phyloP scores from a whole-genome alignment of 129 eudicot species.

The Chrysanthemum makinoi region DNA sequence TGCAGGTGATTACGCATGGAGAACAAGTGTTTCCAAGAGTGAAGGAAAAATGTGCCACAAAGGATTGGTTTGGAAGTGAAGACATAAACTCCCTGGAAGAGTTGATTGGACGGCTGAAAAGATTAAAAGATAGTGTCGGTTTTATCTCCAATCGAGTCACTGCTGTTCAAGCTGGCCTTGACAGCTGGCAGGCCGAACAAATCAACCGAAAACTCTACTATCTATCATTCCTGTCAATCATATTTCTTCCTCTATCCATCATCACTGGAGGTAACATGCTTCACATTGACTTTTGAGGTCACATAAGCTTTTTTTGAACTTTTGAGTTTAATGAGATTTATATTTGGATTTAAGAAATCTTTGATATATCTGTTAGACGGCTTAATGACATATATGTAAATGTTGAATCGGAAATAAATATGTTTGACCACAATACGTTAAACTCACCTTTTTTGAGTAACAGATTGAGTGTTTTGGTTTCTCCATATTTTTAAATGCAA shows the following conservation, averaged over 20 bases:
- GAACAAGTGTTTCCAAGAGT: conserved; percentile 98
- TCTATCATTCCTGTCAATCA: conserved; percentile 85
- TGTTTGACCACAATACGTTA: too few species aligned
- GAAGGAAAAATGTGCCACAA: conserved; percentile 78
- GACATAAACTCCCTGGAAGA: conserved; percentile 77
- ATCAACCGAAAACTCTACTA: conserved; percentile 89
- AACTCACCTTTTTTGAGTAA: too few species aligned
- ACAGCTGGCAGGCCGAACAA: conserved; percentile 97
- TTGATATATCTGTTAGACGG: neutral
- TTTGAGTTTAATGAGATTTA: neutral
- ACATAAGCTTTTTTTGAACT: neutral
- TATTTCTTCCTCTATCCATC: conserved; percentile 85
- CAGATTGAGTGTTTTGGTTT: too few species aligned
- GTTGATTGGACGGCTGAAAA: conserved; percentile 61
- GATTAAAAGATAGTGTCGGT: conserved; percentile 86
- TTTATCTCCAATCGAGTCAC: conserved; percentile 90
- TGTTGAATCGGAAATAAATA: too few species aligned
- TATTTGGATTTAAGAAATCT: neutral
- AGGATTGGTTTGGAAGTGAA: conserved; percentile 79
- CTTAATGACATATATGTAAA: too few species aligned
- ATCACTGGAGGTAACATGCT: conserved; percentile 80
- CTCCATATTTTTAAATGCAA: too few species aligned
- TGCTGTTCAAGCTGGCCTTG: conserved; percentile 92
- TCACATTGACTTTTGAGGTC: conserved; percentile 17
- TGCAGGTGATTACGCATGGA: conserved; percentile 89